Evolutionary conservation across 371 early-diverging fungal species (phyloP).

Genomic region (Rhizomucor miehei): DNA sequence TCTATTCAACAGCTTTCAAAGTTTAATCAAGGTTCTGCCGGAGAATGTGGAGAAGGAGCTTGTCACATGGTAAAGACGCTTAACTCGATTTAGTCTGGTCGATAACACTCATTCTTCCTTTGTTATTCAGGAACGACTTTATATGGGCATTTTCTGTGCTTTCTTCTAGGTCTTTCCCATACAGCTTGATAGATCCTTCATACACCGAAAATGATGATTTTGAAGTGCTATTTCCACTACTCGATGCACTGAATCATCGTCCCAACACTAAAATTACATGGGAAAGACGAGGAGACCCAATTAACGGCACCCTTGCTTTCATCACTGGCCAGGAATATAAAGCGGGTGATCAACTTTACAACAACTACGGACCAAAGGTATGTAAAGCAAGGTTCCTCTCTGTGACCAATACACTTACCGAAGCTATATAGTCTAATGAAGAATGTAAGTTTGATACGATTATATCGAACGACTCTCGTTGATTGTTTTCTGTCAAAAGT

Average conservation of each 20-base stretch:
- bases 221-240: slow-evolving; percentile 54
- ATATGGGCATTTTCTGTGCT: slow-evolving; percentile 59
- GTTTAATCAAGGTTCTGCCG: slow-evolving; percentile 24
- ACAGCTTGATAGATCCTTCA: slow-evolving; percentile 39
- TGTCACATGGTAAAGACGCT: slow-evolving; percentile 28
- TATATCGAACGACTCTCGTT: slow-evolving; percentile 1
- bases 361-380: slow-evolving; percentile 72
- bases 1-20: slow-evolving; percentile 30
- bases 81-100: slow-evolving; percentile 2
- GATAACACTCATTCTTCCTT: slow-evolving; percentile 10
- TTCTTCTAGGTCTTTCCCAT: slow-evolving; percentile 62
- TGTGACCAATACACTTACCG: background rate
- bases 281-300: slow-evolving; percentile 27
- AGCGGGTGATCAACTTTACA: slow-evolving; percentile 51
- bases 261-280: slow-evolving; percentile 54
- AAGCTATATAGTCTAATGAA: slow-evolving; percentile 56
- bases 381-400: no score
- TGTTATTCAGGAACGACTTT: slow-evolving; percentile 47
- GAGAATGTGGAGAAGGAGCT: slow-evolving; percentile 18
- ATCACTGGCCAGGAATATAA: slow-evolving; percentile 27
- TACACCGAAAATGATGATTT: slow-evolving; percentile 13
- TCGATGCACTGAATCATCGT: slow-evolving; percentile 59
- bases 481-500: slow-evolving; percentile 14
- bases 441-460: slow-evolving; percentile 53
- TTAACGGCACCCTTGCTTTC: slow-evolving; percentile 33